Evolutionary conservation across 1,284 basidiomycete species (phyloP).

Genomic region (Volvariella surrecta): DNA sequence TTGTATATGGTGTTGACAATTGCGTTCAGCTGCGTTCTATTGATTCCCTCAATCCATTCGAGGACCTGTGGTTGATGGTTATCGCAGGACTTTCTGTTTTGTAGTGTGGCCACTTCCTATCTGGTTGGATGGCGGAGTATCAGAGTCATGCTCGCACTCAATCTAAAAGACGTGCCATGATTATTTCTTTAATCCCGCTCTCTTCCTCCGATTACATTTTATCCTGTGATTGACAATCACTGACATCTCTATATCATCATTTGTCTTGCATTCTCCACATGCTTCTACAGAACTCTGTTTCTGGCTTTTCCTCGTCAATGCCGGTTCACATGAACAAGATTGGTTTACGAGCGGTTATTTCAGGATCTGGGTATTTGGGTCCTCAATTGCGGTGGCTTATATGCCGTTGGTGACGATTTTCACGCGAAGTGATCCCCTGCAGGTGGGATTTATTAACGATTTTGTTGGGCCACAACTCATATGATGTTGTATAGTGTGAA

Average conservation of each 20-base stretch:
- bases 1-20: too few relatives aligned
- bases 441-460: slow-evolving; percentile 36
- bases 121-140: too few relatives aligned
- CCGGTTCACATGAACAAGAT: slow-evolving; percentile 48
- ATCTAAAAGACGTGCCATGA: too few relatives aligned
- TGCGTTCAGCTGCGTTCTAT: too few relatives aligned
- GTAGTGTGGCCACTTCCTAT: too few relatives aligned
- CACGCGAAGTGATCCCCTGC: slow-evolving; percentile 46
- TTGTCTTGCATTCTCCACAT: slow-evolving; percentile 7
- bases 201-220: too few relatives aligned
- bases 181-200: too few relatives aligned
- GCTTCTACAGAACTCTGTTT: slow-evolving; percentile 65
- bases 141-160: too few relatives aligned
- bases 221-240: neutral
- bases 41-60: too few relatives aligned
- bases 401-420: slow-evolving; percentile 63
- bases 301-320: slow-evolving; percentile 71
- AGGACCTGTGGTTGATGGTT: too few relatives aligned
- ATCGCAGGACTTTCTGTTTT: too few relatives aligned
- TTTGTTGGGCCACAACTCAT: neutral
- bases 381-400: slow-evolving; percentile 47
- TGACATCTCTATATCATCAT: neutral
- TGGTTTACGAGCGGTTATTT: slow-evolving; percentile 74
- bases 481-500: slow-evolving; percentile 39
- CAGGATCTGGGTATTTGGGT: slow-evolving; percentile 60